A percentile compares a stretch with the other conserved stretches of the same genome.
phyloP scores from a whole-genome alignment of 2,329 filamentous ascomycete species.

The Microdochium trichocladiopsis region DNA sequence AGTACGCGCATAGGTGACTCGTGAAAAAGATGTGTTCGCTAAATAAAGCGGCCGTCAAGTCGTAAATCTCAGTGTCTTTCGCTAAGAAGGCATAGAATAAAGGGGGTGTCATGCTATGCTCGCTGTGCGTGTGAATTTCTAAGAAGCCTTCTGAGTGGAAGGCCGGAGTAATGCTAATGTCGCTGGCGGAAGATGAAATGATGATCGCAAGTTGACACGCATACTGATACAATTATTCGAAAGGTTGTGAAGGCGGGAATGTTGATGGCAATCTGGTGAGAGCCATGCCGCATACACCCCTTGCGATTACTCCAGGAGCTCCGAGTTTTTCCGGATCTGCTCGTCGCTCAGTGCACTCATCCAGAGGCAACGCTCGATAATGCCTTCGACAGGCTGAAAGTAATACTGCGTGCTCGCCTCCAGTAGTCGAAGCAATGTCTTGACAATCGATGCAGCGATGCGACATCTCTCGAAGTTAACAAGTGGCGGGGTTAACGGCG shows the following conservation, averaged over 20 bases:
- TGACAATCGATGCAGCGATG: slow-evolving; percentile 68
- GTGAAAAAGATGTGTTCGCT: no score
- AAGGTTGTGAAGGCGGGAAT: no score
- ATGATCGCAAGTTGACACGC: no score
- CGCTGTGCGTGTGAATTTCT: not conserved
- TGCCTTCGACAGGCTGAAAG: slow-evolving; percentile 68
- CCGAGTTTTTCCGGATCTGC: slow-evolving; percentile 57
- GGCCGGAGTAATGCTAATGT: not conserved
- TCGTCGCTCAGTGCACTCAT: slow-evolving; percentile 69
- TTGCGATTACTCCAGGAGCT: slow-evolving; percentile 34
- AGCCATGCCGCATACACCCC: no score
- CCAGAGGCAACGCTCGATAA: slow-evolving; percentile 80
- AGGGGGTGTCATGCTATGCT: no score
- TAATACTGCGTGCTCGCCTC: slow-evolving; percentile 70
- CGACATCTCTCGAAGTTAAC: slow-evolving; percentile 82
- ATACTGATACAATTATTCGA: no score
- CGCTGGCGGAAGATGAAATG: no score
- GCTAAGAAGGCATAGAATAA: no score
- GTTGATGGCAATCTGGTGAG: no score
- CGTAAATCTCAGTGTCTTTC: no score
- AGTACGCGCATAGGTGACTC: no score
- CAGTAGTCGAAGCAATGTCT: slow-evolving; percentile 70
- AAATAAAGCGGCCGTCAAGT: no score
- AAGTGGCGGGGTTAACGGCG: slow-evolving; percentile 58
- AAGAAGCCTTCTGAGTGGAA: not conserved